These are phyloP conservation scores for Flagelloscypha sp. DNA, from an alignment of 768 basidiomycete genomes.

Conservation along the genomic window DNA sequence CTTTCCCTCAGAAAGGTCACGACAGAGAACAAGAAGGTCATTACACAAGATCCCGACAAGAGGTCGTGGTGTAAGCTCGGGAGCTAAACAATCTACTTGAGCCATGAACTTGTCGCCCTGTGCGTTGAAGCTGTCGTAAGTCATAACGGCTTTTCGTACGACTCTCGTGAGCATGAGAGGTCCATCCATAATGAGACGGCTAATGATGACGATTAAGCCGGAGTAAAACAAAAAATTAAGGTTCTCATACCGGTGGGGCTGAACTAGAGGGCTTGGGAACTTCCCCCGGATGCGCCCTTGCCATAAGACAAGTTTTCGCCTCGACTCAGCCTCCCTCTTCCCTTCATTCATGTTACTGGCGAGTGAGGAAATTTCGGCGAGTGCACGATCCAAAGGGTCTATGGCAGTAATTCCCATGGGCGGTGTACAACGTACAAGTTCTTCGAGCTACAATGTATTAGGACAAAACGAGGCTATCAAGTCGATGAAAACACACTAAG, in stretches of 20 bases:
- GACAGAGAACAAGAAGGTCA: slow-evolving; percentile 86
- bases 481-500: slow-evolving; percentile 46
- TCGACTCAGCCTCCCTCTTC: slow-evolving; percentile 90
- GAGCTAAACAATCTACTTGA: slow-evolving; percentile 85
- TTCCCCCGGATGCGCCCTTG: slow-evolving; percentile 82
- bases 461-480: slow-evolving; percentile 2
- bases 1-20: slow-evolving; percentile 74
- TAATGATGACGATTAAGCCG: slow-evolving; percentile 20
- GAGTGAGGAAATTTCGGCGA: slow-evolving; percentile 79
- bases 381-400: slow-evolving; percentile 78
- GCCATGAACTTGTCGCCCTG: slow-evolving; percentile 74
- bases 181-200: slow-evolving; percentile 92
- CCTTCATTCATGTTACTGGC: slow-evolving; percentile 98
- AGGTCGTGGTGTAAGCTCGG: slow-evolving; percentile 73
- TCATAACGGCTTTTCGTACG: slow-evolving; percentile 74
- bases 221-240: slow-evolving; percentile 5
- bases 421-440: slow-evolving; percentile 79
- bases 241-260: slow-evolving; percentile 80
- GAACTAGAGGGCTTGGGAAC: slow-evolving; percentile 96
- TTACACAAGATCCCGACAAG: slow-evolving; percentile 84
- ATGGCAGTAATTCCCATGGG: slow-evolving; percentile 66
- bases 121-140: slow-evolving; percentile 72
- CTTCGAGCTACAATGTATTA: slow-evolving; percentile 55
- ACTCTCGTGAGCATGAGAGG: slow-evolving; percentile 78
- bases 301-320: slow-evolving; percentile 86